phyloP scores from a whole-genome alignment of 139 green algal genomes.

The Auxenochlorella pyrenoidosa region DNA sequence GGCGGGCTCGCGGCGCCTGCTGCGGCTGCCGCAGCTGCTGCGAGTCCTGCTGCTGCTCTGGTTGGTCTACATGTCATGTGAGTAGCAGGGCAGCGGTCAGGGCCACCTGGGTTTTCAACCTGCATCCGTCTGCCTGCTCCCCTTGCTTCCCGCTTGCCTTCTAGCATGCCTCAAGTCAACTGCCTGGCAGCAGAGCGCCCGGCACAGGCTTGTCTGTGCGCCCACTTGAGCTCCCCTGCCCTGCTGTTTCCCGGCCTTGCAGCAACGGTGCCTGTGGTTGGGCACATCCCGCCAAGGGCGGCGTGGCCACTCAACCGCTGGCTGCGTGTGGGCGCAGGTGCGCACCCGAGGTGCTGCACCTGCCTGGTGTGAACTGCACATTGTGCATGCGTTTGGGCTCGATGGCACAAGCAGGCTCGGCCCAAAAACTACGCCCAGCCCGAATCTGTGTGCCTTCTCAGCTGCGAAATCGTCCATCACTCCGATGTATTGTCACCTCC shows the following conservation, averaged over 20 bases:
- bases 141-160: no score
- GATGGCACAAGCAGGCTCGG: no score
- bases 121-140: no score
- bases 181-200: no score
- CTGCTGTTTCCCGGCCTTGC: not conserved
- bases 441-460: no score
- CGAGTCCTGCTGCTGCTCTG: slow-evolving; percentile 10
- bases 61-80: slow-evolving; percentile 12
- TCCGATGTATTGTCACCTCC: no score
- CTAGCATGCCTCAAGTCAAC: no score
- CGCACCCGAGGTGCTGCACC: not conserved
- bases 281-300: not conserved
- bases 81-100: no score
- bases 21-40: slow-evolving; percentile 13
- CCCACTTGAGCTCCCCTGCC: not conserved
- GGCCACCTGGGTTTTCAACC: no score
- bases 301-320: slow-evolving; percentile 21
- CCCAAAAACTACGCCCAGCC: no score
- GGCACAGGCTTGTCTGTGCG: not conserved
- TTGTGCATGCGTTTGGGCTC: no score
- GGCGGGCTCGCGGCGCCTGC: not conserved
- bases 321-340: slow-evolving; percentile 23
- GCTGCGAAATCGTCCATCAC: no score
- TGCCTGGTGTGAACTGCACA: not conserved
- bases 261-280: slow-evolving; percentile 6